Base-by-base conservation (phyloP, 1,284 basidiomycete genomes). In the Schizophyllum amplum region DNA sequence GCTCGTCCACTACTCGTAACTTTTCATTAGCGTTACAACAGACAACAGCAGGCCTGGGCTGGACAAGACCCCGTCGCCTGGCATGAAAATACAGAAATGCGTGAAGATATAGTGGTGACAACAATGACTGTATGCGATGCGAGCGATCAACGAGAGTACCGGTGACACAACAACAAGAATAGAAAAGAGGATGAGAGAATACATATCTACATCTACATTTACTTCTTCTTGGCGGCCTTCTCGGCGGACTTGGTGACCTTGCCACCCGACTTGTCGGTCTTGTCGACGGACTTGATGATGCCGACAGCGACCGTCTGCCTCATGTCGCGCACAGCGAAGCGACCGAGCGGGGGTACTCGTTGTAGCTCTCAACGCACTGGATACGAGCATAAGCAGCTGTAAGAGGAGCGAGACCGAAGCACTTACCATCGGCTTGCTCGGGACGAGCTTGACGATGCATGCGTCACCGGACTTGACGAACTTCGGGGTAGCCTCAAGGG, bases 261-360 rank as follows among this genome's bases (percentile, higher is more conserved):
- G 68, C 92, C 92, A 69, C 80, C 79, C 69, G 79, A 70, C 76
- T 92, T 93, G 60, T 94, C 91, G 63, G 90, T 84, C 87, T 95
- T 95, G 60, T 95, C 94, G 64, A 96, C 94, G 60, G 85, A 84
- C 81, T 96, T 95, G 84, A 97, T 95, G 78, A 97, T 92, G 79
- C 94, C 94, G 71, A 97, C 94, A 63, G 94, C 94, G 64, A 97
- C 94, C 64, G 94, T 97, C 81, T 95, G 92, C 76, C 94, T 90
- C 92, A 98, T 96, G 82, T 95, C 92, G 86, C 92, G 92, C 71
- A 95, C 93, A 68, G 92, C 92, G 80, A 98, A 99, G 77, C 97
- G 96, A 80, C 97, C 97, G 64, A 99, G 90, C 78, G 97, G 96
- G 96, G 96, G 83, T 98, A 99, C 76, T 94, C 91, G 71, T 88